Evolutionary conservation across 2,329 filamentous ascomycete species (phyloP), one percentile per base, ranked within the genome.

Genomic region (Dothiorella sarmentorum): DNA sequence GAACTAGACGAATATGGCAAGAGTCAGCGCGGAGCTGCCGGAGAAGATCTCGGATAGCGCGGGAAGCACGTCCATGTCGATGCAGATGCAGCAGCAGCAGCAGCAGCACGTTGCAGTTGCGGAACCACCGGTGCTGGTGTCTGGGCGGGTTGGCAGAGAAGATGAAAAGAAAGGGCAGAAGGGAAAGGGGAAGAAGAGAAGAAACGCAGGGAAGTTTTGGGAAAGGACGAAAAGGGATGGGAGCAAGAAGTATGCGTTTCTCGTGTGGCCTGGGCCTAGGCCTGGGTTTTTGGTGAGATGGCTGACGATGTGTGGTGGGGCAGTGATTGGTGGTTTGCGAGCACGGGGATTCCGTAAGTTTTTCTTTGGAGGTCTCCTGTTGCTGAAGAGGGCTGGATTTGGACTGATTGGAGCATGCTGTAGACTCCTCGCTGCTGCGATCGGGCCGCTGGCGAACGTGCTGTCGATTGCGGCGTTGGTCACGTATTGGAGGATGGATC

Each of bases 391-490:
- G 2, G 13, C 4, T 5, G 17, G 15, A 11, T 2, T 11, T 1
- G 13, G 11, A 29, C 44, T 44, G 27, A 56, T 18, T 17, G 7
- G 20, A 15, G 24, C 20, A 18, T 29, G 20, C 10, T 37, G 17
- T 42, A 65, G 61, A 29, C 84, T 97, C 69, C 81, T 94, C 10
- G 90, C 91, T 2, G 91, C 90, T 31, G 91, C 91, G 0, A 82
- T 94, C 2, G 91, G 90, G 0, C 92, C 92, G 0, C 83, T 96
- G 9, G 92, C 92, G 2, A 96, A 92, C 60, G 86, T 94, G 27
- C 88, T 94, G 73, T 93, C 88, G 59, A 91, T 96, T 60, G 91
- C 89, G 61, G 90, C 91, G 7, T 79, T 96, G n/a, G 89, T 90
- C 1, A 86, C 85, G 26, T 84, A 84, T 20, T 96, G 91, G 92